Evolutionary conservation across 148 eudicot species (phyloP), one percentile per base, ranked within the genome.

Genomic region (Mesembryanthemum crystallinum): DNA sequence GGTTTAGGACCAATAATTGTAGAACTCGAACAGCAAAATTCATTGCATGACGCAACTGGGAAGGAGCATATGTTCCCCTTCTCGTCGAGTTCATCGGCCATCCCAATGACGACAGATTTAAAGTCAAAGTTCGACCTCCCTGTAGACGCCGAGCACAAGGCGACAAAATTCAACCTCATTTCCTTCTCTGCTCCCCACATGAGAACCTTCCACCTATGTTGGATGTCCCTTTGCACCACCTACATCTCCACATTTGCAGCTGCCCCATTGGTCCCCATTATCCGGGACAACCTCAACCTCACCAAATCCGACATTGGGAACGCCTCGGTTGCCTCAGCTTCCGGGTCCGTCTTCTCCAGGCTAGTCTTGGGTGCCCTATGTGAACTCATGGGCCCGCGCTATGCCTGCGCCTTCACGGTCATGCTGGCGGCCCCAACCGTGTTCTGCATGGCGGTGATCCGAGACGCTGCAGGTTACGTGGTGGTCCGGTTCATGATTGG

Each of bases 31-130:
- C 85, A 80, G 1, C 85, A 84, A 24, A 84, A 82, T 64, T 84
- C 87, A 0, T 81, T 84, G 87, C 87, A 84, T 65, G 87, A 85
- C 5, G 87, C 81, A 5, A 84, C 87, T 0, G 84, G 87, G 0
- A 68, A 42, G 33, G 84, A 84, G 43, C 87, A 78, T 32, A 15
- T 76, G 7, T 78, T n/a, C 30, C 78, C 84, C 47, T 76, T 78
- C 65, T 78, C 84, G 8, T 84, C 81, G 52, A 64, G 77, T 25
- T 67, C 84, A 49, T 29, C 82, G 2, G 27, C 64, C 23, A 80
- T 81, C 42, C 78, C 73, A 0, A 35, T 64, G 6, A 35, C 1
- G 84, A 81, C 58, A 1, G 42, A 2, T 64, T 80, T 35, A 35
- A 35, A 35, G 5, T 82, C 87, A 5, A 76, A 84, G 18, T 84